Percentiles rank a stretch among this genome's conserved stretches.
phyloP scores from a whole-genome alignment of 2,329 filamentous ascomycete genomes.

The Phialocephala sp. region DNA sequence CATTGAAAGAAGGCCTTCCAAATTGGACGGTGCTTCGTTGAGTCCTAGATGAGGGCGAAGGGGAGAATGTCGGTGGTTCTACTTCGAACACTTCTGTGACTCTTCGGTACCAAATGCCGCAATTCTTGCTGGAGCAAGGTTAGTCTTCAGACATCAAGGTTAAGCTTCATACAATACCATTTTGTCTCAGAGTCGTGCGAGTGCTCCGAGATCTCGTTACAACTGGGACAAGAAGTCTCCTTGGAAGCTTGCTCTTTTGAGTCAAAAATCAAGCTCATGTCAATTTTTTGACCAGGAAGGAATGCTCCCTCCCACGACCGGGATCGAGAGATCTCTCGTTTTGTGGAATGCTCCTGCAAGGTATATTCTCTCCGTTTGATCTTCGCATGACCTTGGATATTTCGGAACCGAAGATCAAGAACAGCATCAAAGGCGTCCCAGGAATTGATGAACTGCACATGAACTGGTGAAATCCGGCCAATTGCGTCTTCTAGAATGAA shows the following conservation, averaged over 20 bases:
- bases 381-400: constrained; percentile 17
- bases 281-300: constrained; percentile 21
- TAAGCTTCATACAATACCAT: not conserved
- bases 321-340: constrained; percentile 16
- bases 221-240: constrained; percentile 11
- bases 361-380: constrained; percentile 18
- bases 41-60: not conserved
- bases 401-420: constrained; percentile 18
- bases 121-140: not conserved
- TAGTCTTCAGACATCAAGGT: not conserved
- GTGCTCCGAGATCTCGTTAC: not conserved
- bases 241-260: not conserved
- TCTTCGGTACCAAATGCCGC: not conserved
- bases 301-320: constrained; percentile 14
- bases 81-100: not conserved
- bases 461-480: constrained; percentile 23
- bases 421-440: constrained; percentile 29
- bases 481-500: constrained; percentile 29
- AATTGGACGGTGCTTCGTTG: not conserved
- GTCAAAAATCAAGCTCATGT: constrained; percentile 25
- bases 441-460: constrained; percentile 28
- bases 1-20: not conserved
- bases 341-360: constrained; percentile 22
- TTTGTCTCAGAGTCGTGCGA: not conserved
- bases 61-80: too few relatives aligned